Base-by-base conservation (phyloP, 1,139 yeast species). In the Candida sp. region DNA sequence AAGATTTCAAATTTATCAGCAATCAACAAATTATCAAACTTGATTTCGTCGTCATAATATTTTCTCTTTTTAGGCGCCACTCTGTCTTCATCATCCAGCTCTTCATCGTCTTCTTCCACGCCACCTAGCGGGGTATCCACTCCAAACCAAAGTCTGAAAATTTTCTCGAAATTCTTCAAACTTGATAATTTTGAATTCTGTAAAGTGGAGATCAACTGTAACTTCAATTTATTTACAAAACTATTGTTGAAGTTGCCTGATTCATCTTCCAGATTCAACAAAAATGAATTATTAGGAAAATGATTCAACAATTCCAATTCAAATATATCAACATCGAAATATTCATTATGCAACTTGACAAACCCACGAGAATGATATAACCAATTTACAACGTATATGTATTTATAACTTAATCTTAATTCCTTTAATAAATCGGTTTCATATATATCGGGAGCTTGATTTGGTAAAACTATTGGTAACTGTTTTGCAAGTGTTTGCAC, bases 331-430 rank as follows among this genome's bases (percentile, higher is more conserved):
- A 72, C 73, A 56, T 79, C 84, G 51, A 79, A 79, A 36, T 65
- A 61, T 45, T 78, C 84, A 11, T 66, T 61, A 7, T 67, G 66
- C 38, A 79, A 55, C 49, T 65, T 71, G 33, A 79, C 53, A 45
- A 63, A 65, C 4, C 76, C 77, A 42, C 79, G 67, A 51, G 68
- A 70, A 38, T 70, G 59, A 49, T 73, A 72, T 34, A 79, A 52
- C 84, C 84, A 79, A 57, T 77, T 75, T 7, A 76, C 61, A 4
- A 77, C 74, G 46, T 68, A 78, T 11, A 75, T 57, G 55, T 76
- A 79, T 38, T 58, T 57, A 47, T 58, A 61, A 30, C 64, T 55
- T 11, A 53, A 50, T 44, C 78, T 54, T 21, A 68, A 40, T 5
- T 32, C 12, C 12, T 40, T 40, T 21, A 52, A 41, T 15, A 43